Conservation (phyloP, 2,329 filamentous ascomycete genomes). For the Exophiala sp. region DNA sequence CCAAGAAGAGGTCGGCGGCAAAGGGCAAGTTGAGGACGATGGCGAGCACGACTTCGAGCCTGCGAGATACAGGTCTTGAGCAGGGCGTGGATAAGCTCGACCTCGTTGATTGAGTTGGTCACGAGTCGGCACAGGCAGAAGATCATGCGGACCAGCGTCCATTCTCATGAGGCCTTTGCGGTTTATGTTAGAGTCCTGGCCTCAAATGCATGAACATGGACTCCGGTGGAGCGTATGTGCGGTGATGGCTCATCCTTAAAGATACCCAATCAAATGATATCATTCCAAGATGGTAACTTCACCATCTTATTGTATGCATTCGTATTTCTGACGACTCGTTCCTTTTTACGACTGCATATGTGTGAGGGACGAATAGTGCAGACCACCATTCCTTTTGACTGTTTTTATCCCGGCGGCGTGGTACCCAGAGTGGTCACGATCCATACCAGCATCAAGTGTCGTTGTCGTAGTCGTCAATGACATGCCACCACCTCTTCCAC, state of each 20-base stretch:
- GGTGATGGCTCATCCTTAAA: conserved; percentile 8
- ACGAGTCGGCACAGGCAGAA: background rate
- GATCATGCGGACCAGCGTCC: background rate
- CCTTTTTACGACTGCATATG: background rate
- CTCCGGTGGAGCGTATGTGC: conserved; percentile 7
- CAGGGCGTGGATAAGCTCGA: conserved; percentile 22
- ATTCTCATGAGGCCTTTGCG: background rate
- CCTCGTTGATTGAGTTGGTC: conserved; percentile 13
- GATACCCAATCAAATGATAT: conserved; percentile 1
- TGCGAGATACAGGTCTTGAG: conserved; percentile 16
- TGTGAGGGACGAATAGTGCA: too few relatives aligned
- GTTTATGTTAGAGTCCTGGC: background rate
- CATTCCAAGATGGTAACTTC: background rate
- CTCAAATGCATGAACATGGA: background rate
- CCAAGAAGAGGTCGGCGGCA: conserved; percentile 16
- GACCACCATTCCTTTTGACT: too few relatives aligned
- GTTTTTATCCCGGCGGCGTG: too few relatives aligned
- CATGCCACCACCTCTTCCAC: background rate
- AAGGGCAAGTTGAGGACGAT: conserved; percentile 17
- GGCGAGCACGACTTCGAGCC: conserved; percentile 12
- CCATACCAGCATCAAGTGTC: background rate
- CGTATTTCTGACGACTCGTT: background rate
- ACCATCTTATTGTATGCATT: too few relatives aligned
- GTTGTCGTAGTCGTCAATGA: too few relatives aligned
- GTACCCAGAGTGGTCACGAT: background rate